These are phyloP conservation scores for Suillus placidus DNA, from an alignment of 768 basidiomycete genomes.

Conservation along the genomic window DNA sequence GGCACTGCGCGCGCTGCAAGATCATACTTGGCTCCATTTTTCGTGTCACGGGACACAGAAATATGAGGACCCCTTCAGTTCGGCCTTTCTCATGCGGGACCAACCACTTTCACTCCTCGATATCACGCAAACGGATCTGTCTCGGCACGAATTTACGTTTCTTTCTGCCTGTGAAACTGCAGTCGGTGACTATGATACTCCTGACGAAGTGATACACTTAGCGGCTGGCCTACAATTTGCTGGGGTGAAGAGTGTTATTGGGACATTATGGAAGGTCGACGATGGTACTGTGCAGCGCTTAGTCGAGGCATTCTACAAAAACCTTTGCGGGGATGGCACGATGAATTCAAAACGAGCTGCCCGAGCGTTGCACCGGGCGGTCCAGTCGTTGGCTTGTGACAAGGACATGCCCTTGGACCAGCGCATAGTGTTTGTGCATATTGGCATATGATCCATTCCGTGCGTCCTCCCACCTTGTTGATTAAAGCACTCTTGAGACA, in stretches of 20 bases:
- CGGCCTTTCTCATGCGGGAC: conserved; percentile 5
- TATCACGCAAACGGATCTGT: conserved; percentile 3
- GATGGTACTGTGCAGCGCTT: too few relatives aligned
- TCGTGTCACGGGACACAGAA: conserved; percentile 21
- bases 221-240: too few relatives aligned
- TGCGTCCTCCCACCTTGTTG: background rate
- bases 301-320: too few relatives aligned
- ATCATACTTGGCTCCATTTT: conserved; percentile 21
- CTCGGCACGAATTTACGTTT: conserved; percentile 9
- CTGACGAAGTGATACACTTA: too few relatives aligned
- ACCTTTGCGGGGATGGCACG: too few relatives aligned
- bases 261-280: too few relatives aligned
- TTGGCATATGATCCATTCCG: background rate
- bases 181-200: background rate
- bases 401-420: background rate
- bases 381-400: too few relatives aligned
- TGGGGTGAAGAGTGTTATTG: too few relatives aligned
- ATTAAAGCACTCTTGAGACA: background rate
- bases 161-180: conserved; percentile 23
- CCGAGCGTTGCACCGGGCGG: too few relatives aligned
- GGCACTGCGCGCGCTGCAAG: background rate
- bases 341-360: too few relatives aligned
- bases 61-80: conserved; percentile 15
- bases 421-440: background rate
- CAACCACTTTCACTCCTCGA: conserved; percentile 4